Base-by-base conservation (phyloP, 352 stramenopile species). In the Phytophthora boehmeriae region DNA sequence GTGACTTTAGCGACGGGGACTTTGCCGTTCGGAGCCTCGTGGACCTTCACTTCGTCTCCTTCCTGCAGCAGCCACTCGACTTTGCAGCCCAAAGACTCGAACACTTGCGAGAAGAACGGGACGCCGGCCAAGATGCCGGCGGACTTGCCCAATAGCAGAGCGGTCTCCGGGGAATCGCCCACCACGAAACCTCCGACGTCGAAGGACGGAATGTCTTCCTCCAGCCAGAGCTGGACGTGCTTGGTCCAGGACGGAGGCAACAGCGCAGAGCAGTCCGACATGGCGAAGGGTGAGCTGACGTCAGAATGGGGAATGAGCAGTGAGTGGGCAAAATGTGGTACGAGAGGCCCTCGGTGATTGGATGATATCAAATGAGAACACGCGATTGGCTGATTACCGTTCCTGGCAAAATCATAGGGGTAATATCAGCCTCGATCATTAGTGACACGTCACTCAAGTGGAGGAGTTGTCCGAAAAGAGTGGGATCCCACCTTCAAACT, bases 161-260 rank as follows among this genome's bases (percentile, higher is more conserved):
- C 92, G 27, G 81, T 91, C 65, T 95, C 81, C n/a, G 80, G n/a
- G 6, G 73, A 39, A 36, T 96, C 81, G 48, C 97, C 97, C 14
- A 99, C 97, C n/a, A 99, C 97, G 56, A 98, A 97, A 55, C 97
- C 97, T 47, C 97, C 97, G 16, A 99, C 96, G 78, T 99, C 97
- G 64, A 98, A 98, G 42, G 79, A 92, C 19, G 97, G 97, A 49
- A 98, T 97, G 78, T 99, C 97, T 64, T 99, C 96, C 65, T 97
- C 79, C 2, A 99, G 78, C 96, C 96, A 99, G n/a, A 90, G 73
- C 61, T 93, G 82, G 46, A 97, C 88, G 68, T 95, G 75, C 59
- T 90, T 90, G 68, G 92, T 91, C 86, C 86, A 95, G 28, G 83
- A 81, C 10, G 86, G 83, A 14, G 86, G 86, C 25, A 95, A 62